Evolutionary conservation across 371 early-diverging fungal genomes (phyloP).

Genomic region (Umbelopsis sp.): DNA sequence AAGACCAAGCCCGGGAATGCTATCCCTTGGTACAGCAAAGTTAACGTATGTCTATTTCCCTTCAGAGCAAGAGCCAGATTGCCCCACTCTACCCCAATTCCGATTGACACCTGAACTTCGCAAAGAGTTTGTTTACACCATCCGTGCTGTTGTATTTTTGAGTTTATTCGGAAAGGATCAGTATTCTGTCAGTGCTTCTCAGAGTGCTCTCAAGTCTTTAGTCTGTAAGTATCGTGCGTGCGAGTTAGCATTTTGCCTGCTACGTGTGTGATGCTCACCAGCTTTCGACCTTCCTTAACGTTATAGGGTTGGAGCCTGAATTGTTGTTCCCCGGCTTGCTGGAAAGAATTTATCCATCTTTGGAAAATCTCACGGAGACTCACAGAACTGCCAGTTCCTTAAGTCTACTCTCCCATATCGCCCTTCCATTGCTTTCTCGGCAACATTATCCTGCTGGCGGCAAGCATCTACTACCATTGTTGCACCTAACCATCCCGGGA

Average conservation of each 20-base stretch:
- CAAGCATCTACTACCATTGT: conserved; percentile 73
- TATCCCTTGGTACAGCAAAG: neutral
- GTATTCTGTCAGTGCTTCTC: conserved; percentile 64
- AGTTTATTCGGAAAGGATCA: conserved; percentile 88
- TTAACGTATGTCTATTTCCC: neutral
- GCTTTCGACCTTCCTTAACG: neutral
- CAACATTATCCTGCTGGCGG: conserved; percentile 85
- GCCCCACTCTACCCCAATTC: conserved; percentile 60
- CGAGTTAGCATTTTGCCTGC: neutral
- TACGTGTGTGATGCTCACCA: too few relatives aligned
- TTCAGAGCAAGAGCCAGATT: conserved; percentile 59
- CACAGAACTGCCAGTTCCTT: conserved; percentile 87
- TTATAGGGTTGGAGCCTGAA: conserved; percentile 67
- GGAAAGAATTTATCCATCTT: conserved; percentile 81
- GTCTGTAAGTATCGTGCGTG: conserved; percentile 46
- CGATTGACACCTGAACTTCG: conserved; percentile 62
- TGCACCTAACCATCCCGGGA: conserved; percentile 82
- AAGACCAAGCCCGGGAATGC: too few relatives aligned
- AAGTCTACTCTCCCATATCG: conserved; percentile 66
- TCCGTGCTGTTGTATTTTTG: conserved; percentile 60
- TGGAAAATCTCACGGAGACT: conserved; percentile 88
- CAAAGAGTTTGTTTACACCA: conserved; percentile 60
- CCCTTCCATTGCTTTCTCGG: conserved; percentile 72
- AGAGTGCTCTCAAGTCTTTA: conserved; percentile 72
- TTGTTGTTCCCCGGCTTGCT: conserved; percentile 82